Percentiles rank a stretch among this genome's conserved stretches.
Conservation (phyloP, 805 yeast genomes). For the Tetrapisispora namnaoensis region DNA sequence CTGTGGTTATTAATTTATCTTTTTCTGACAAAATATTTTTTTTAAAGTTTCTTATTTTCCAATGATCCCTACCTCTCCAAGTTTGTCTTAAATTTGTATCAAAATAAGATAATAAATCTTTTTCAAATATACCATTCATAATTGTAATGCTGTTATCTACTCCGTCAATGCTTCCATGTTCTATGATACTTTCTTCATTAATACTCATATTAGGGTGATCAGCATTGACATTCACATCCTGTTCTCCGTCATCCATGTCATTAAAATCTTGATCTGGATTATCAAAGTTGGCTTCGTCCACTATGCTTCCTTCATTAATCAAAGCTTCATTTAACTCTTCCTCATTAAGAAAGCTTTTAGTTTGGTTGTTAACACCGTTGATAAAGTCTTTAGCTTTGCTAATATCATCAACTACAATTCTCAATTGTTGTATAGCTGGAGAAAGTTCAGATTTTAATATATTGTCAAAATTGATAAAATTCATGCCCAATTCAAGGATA, state of each 20-base stretch:
- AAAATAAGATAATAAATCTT: conserved; percentile 68
- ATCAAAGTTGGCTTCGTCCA: conserved; percentile 7
- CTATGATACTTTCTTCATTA: not conserved
- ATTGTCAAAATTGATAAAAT: conserved; percentile 23
- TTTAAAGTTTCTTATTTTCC: conserved; percentile 67
- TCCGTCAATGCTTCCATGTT: not conserved
- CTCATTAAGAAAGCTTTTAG: conserved; percentile 23
- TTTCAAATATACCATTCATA: conserved; percentile 36
- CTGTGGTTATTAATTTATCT: not conserved
- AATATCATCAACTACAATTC: conserved; percentile 47
- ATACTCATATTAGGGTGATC: not conserved
- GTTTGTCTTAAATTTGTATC: conserved; percentile 57
- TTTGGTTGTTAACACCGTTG: conserved; percentile 32
- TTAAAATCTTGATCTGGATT: conserved; percentile 14
- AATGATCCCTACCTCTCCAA: conserved; percentile 92
- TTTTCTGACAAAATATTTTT: conserved; percentile 16
- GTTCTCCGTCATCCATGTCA: conserved; percentile 4
- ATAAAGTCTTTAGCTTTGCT: conserved; percentile 41
- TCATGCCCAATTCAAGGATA: conserved; percentile 28
- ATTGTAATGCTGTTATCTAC: conserved; percentile 4
- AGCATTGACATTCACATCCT: conserved; percentile 5
- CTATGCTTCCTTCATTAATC: conserved; percentile 25
- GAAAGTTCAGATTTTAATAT: conserved; percentile 40
- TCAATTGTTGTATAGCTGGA: conserved; percentile 59
- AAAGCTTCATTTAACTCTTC: conserved; percentile 23